Percentiles rank a stretch among this genome's conserved stretches.
Evolutionary conservation across 73 alveolate genomes (phyloP).

Genomic region (Paramecium sonneborni): DNA sequence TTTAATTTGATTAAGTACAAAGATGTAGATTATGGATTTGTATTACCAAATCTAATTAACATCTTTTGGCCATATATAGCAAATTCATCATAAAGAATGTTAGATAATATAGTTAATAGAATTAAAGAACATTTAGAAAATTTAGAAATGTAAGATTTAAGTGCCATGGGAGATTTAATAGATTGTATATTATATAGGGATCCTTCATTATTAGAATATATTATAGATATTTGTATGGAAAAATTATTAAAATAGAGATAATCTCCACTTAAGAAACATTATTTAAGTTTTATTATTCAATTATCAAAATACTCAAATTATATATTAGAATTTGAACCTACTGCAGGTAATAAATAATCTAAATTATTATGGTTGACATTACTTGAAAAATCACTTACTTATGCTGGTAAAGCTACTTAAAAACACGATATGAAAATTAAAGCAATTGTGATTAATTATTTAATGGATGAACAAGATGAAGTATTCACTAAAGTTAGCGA

Average conservation of each 20-base stretch:
- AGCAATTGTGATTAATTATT: neutral
- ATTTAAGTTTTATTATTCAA: neutral
- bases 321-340: neutral
- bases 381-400: constrained; percentile 21
- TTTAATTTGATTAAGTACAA: constrained; percentile 3
- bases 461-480: constrained; percentile 41
- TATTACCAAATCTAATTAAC: constrained; percentile 3
- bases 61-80: constrained; percentile 31
- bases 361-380: constrained; percentile 32
- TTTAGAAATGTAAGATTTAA: neutral
- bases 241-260: neutral
- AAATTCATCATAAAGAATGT: neutral
- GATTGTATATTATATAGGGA: constrained; percentile 40
- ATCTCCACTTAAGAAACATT: constrained; percentile 11
- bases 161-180: constrained; percentile 38
- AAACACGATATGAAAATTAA: neutral
- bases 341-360: constrained; percentile 14
- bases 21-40: constrained; percentile 30
- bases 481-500: constrained; percentile 39
- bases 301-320: neutral
- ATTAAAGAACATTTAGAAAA: neutral
- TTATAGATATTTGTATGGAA: neutral
- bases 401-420: neutral
- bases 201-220: neutral
- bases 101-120: neutral